Conservation (phyloP, 805 yeast species). For the Candida nitratophila region DNA sequence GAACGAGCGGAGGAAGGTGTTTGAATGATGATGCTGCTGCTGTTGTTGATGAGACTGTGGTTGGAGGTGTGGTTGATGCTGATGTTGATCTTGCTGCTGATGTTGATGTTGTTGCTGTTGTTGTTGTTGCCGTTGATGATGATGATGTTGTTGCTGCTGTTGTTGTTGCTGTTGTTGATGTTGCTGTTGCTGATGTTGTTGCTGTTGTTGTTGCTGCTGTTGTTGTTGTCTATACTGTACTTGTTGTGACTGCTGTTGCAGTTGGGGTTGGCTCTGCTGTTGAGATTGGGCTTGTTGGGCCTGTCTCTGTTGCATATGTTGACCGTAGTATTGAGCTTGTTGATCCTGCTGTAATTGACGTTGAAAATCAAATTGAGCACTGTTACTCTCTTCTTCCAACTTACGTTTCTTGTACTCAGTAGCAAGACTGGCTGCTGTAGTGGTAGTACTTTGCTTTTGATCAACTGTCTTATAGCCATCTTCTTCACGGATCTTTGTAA, state of each 20-base stretch:
- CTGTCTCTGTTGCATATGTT: background rate
- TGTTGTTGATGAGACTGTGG: background rate
- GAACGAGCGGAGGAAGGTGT: too few relatives aligned
- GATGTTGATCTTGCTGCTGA: constrained; percentile 3
- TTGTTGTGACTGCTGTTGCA: constrained; percentile 2
- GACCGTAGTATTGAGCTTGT: background rate
- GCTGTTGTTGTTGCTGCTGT: too few relatives aligned
- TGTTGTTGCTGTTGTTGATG: background rate
- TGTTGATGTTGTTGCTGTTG: constrained; percentile 1
- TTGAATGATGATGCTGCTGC: too few relatives aligned
- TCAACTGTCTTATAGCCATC: background rate
- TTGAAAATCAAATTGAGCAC: background rate
- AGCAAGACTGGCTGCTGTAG: background rate
- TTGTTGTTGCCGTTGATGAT: background rate
- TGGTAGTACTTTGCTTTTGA: background rate
- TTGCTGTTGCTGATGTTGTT: background rate
- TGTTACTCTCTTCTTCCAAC: background rate
- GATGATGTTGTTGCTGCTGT: background rate
- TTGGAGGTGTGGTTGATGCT: constrained; percentile 2
- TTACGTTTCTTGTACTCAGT: background rate
- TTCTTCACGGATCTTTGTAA: background rate
- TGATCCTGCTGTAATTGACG: background rate
- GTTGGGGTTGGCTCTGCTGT: background rate
- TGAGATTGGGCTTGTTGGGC: background rate
- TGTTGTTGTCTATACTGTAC: background rate